A percentile compares a stretch with the other conserved stretches of the same genome.
These are phyloP conservation scores for Mikania micrantha DNA, from an alignment of 129 eudicot species.

Conservation along the genomic window DNA sequence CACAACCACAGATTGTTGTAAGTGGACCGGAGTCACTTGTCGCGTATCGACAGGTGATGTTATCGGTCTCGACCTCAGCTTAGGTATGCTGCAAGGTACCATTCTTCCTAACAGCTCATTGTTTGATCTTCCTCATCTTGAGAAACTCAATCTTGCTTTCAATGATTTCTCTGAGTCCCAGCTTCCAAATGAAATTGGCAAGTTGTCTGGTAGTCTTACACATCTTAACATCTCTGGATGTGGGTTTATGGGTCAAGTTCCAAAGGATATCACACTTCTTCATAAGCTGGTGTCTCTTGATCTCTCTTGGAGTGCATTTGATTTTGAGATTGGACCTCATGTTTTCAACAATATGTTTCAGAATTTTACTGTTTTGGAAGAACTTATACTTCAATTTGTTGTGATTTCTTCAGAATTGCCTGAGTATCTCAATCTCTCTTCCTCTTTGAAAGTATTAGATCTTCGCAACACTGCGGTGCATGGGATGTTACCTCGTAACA, in stretches of 20 bases:
- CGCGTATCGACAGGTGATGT: slow-evolving; percentile 14
- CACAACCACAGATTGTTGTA: no score
- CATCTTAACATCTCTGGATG: slow-evolving; percentile 19
- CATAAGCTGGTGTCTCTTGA: no score
- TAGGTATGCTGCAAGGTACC: slow-evolving; percentile 21
- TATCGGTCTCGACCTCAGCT: slow-evolving; percentile 24
- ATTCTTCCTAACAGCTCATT: slow-evolving; percentile 23
- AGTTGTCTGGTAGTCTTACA: not conserved
- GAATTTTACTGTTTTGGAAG: no score
- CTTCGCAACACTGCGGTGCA: not conserved
- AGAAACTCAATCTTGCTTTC: no score
- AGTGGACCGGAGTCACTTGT: slow-evolving; percentile 29
- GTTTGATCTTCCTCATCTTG: slow-evolving; percentile 17
- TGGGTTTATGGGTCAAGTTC: slow-evolving; percentile 7
- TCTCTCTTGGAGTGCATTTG: no score
- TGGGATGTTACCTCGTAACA: not conserved
- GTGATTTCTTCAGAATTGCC: no score
- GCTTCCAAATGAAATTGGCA: slow-evolving; percentile 3
- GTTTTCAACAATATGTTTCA: not conserved
- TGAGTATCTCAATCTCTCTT: not conserved
- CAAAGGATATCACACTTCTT: no score
- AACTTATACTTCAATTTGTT: no score
- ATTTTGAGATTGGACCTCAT: no score
- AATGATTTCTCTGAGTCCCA: slow-evolving; percentile 9
- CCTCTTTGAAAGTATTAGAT: not conserved